Evolutionary conservation across 345 rosid genomes (phyloP), one percentile per base, ranked within the genome.

Genomic region (Eucalyptus curtisii): DNA sequence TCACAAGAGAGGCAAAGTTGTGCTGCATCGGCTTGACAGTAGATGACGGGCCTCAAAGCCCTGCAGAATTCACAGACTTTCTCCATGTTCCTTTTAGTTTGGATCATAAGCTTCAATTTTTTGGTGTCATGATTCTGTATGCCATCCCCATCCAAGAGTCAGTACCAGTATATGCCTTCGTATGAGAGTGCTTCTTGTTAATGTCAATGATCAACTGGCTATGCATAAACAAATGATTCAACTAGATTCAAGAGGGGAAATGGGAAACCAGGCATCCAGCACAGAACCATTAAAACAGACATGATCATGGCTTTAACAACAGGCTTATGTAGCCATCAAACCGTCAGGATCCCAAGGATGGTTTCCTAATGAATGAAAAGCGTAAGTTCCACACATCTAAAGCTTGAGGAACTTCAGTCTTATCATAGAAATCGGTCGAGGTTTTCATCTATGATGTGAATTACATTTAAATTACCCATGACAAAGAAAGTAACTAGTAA

Each of bases 21-120:
- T 20, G 99, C 99, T 37, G 95, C 93, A 91, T 97, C 99, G n/a
- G 99, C 94, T 88, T 93, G 94, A 88, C 98, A 97, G 88, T 95
- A 95, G 89, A 95, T 94, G 42, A 96, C 93, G 8, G 99, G 95
- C 93, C 95, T 95, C 89, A 90, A 92, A 20, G 91, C 94, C 59
- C 71, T 92, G 93, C 99, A 97, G 91, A 95, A 95, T 89, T 95
- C 99, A 86, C 91, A 90, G 48, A 86, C 86, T 81, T 90, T 88
- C 88, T 90, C 90, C 91, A 90, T 90, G 30, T 33, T 49, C 55
- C 24, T 30, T 88, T 66, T 57, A 17, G 52, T 57, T 57, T 7
- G 37, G 24, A 12, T 10, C 79, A 61, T 42, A 42, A 31, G 59
- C 87, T 86, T 52, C 44, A 86, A 86, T 42, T 25, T 86, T 86